Percentiles rank a stretch among this genome's conserved stretches.
Conservation (phyloP, 1,284 basidiomycete genomes). For the Wallemia mellicola region DNA sequence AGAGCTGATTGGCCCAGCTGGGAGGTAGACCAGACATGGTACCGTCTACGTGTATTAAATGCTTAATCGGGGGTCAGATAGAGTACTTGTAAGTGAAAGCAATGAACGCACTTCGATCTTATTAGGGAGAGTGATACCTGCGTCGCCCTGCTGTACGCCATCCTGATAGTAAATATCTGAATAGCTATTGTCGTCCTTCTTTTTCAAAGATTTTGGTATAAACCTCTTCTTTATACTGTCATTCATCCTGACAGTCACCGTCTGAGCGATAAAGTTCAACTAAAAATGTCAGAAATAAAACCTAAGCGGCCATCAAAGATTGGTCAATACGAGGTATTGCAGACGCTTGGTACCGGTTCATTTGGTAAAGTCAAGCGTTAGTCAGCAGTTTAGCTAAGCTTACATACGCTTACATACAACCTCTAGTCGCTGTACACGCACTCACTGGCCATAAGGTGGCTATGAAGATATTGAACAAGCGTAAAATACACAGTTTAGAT, state of each 20-base stretch:
- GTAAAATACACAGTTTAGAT: constrained; percentile 67
- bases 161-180: no score
- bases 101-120: neutral
- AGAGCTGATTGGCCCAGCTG: neutral
- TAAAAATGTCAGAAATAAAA: neutral
- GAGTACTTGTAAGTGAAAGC: neutral
- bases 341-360: constrained; percentile 34
- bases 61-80: neutral
- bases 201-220: neutral
- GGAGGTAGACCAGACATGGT: neutral
- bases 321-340: constrained; percentile 19
- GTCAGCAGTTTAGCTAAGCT: constrained; percentile 11
- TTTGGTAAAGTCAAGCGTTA: constrained; percentile 95
- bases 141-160: neutral
- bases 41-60: neutral
- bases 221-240: neutral
- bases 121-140: neutral
- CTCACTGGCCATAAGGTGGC: constrained; percentile 86
- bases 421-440: constrained; percentile 83
- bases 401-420: constrained; percentile 2
- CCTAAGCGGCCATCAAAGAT: constrained; percentile 12
- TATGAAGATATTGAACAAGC: constrained; percentile 90
- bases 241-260: neutral
- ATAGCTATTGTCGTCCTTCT: neutral
- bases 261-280: neutral